Percentiles rank a stretch among this genome's conserved stretches.
phyloP scores from a whole-genome alignment of 2,329 filamentous ascomycete species.

The Calonectria fujianensis region DNA sequence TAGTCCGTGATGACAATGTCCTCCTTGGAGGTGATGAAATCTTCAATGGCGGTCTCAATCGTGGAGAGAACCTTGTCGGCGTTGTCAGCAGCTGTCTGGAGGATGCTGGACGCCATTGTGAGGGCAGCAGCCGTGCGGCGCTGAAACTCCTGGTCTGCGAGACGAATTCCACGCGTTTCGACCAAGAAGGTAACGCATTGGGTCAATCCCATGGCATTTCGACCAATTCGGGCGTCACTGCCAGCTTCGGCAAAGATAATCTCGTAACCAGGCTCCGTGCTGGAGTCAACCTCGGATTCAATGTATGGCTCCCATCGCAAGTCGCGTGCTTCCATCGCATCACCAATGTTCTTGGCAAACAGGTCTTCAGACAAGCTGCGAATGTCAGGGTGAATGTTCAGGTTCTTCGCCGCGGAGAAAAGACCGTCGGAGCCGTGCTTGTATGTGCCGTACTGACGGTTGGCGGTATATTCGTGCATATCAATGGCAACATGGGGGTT shows the following conservation, averaged over 20 bases:
- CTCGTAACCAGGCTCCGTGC: constrained; percentile 36
- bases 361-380: constrained; percentile 55
- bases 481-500: constrained; percentile 57
- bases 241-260: constrained; percentile 54
- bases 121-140: constrained; percentile 55
- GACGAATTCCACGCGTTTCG: constrained; percentile 57
- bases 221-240: constrained; percentile 56
- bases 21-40: constrained; percentile 55
- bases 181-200: constrained; percentile 57
- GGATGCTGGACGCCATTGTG: constrained; percentile 53
- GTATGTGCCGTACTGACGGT: constrained; percentile 46
- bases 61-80: constrained; percentile 53
- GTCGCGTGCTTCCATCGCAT: constrained; percentile 54
- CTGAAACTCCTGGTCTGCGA: constrained; percentile 58
- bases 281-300: constrained; percentile 35
- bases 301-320: constrained; percentile 58
- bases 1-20: constrained; percentile 57
- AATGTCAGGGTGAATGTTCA: constrained; percentile 58
- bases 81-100: constrained; percentile 57
- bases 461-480: constrained; percentile 58
- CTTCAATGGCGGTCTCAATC: constrained; percentile 50
- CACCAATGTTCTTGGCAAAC: constrained; percentile 54
- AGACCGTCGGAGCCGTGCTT: constrained; percentile 56
- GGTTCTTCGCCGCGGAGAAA: constrained; percentile 59
- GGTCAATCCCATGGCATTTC: constrained; percentile 55